A percentile compares a stretch with the other conserved stretches of the same genome.
Conservation (phyloP, 139 green algal species). For the Edaphochlamys debaryana region DNA sequence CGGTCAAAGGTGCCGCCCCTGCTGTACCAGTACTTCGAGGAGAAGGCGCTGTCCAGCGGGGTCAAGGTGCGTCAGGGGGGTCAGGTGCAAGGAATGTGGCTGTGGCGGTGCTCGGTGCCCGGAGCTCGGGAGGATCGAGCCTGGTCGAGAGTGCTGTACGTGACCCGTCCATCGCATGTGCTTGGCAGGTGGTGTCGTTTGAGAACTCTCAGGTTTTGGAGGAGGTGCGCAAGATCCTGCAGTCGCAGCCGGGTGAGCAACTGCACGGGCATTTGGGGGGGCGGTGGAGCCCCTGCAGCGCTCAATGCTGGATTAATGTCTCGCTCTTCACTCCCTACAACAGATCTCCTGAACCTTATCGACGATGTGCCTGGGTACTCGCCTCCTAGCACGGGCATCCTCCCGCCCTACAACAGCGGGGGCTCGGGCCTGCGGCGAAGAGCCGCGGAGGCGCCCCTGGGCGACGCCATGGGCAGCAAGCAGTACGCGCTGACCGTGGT, state of each 20-base stretch:
- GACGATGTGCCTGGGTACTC: too few species aligned
- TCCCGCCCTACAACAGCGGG: background rate
- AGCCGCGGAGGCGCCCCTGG: background rate
- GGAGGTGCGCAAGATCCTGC: background rate
- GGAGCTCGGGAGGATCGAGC: too few species aligned
- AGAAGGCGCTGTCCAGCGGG: background rate
- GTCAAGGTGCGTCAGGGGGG: background rate
- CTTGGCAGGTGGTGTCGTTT: background rate
- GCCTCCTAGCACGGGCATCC: background rate
- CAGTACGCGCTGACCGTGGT: background rate
- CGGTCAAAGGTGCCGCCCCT: background rate
- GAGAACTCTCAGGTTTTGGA: background rate
- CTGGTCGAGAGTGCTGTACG: background rate
- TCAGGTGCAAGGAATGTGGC: background rate
- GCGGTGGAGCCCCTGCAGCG: background rate
- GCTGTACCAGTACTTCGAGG: slow-evolving; percentile 7
- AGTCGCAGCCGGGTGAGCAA: background rate
- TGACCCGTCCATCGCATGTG: background rate
- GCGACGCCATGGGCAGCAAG: background rate
- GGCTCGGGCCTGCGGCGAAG: background rate
- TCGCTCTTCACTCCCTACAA: background rate
- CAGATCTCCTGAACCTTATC: background rate
- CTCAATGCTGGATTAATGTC: background rate
- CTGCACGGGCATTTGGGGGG: too few species aligned
- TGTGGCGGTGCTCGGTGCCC: too few species aligned